These are phyloP conservation scores for Maudiozyma humilis DNA, from an alignment of 1,139 yeast genomes.

Conservation along the genomic window DNA sequence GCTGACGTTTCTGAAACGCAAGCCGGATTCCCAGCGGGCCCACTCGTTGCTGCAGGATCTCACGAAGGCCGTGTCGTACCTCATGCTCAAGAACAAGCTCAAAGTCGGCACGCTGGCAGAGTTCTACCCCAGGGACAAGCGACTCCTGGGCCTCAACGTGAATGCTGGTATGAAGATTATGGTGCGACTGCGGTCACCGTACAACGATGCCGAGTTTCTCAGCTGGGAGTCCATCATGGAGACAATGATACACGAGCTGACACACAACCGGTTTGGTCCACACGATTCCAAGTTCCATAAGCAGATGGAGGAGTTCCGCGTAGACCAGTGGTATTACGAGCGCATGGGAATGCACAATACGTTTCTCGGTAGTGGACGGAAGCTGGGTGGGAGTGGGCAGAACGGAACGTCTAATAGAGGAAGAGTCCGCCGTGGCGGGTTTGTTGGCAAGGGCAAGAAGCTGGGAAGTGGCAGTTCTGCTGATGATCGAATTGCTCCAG, in stretches of 20 bases:
- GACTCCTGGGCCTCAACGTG: constrained; percentile 76
- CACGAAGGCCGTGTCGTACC: constrained; percentile 59
- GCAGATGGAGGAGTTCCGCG: constrained; percentile 52
- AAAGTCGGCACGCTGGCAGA: constrained; percentile 67
- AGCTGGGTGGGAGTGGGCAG: constrained; percentile 36
- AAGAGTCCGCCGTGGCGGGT: background rate
- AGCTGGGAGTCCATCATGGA: constrained; percentile 66
- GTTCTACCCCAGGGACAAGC: constrained; percentile 67
- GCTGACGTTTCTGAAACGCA: constrained; percentile 51
- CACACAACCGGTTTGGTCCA: constrained; percentile 73
- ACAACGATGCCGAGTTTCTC: constrained; percentile 49
- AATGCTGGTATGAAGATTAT: constrained; percentile 72
- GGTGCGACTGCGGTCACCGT: constrained; percentile 57
- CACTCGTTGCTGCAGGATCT: constrained; percentile 50
- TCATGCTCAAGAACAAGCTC: constrained; percentile 61
- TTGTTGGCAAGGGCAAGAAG: constrained; percentile 10
- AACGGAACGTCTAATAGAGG: too few relatives aligned
- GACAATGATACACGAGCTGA: constrained; percentile 80
- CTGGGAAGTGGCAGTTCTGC: constrained; percentile 1
- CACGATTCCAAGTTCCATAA: constrained; percentile 69
- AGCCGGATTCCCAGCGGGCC: constrained; percentile 50
- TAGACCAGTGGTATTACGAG: constrained; percentile 51
- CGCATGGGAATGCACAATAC: constrained; percentile 31
- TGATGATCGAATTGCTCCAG: constrained; percentile 6
- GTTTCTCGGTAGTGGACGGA: constrained; percentile 44